Evolutionary conservation across 345 rosid species (phyloP).

Genomic region (Pistacia integerrima): DNA sequence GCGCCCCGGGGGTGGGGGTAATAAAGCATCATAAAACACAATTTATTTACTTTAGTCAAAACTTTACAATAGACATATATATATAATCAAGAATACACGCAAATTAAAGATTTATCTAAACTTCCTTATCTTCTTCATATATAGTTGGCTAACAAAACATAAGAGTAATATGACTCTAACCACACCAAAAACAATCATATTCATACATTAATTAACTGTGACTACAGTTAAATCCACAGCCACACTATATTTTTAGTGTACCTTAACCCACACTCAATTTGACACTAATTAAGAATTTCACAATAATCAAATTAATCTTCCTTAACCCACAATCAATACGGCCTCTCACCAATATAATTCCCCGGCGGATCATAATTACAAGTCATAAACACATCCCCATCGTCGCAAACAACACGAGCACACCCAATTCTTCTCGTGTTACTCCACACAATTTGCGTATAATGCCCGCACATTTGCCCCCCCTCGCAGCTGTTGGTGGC

Average conservation of each 20-base stretch:
- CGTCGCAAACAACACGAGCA: conserved; percentile 71
- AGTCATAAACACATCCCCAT: conserved; percentile 85
- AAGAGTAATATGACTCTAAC: too few relatives aligned
- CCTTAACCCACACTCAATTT: neutral
- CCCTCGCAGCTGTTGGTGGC: conserved; percentile 49
- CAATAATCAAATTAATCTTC: neutral
- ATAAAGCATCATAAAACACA: too few relatives aligned
- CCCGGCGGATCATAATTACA: conserved; percentile 93
- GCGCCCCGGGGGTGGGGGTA: too few relatives aligned
- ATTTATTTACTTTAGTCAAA: too few relatives aligned
- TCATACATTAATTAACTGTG: neutral
- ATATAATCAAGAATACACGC: too few relatives aligned
- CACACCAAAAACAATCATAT: neutral
- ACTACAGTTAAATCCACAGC: too few relatives aligned
- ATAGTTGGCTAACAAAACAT: neutral
- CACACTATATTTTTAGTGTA: too few relatives aligned
- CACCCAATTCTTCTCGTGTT: conserved; percentile 67
- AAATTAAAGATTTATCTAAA: too few relatives aligned
- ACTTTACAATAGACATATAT: too few relatives aligned
- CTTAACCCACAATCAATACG: conserved; percentile 38
- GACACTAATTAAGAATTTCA: too few relatives aligned
- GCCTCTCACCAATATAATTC: conserved; percentile 75
- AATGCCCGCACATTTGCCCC: conserved; percentile 82
- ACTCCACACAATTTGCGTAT: conserved; percentile 88
- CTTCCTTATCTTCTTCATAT: neutral